phyloP scores from a whole-genome alignment of 1,284 basidiomycete species.

The Boletus calvinii region DNA sequence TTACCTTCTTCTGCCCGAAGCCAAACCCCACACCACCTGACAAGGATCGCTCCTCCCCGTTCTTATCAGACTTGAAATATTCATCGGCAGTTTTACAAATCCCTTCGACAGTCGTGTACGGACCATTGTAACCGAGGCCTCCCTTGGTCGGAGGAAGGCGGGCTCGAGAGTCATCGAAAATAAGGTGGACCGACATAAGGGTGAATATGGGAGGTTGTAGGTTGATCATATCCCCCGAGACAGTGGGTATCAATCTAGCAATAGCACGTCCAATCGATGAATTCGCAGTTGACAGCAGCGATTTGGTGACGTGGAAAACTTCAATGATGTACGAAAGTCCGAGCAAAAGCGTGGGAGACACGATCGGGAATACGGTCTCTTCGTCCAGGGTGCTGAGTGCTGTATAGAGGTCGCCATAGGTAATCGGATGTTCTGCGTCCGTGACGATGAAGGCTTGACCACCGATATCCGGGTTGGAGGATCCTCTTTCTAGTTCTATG shows the following conservation, averaged over 20 bases:
- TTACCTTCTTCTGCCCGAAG: conserved; percentile 13
- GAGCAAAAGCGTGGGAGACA: conserved; percentile 59
- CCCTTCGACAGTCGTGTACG: conserved; percentile 56
- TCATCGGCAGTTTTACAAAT: conserved; percentile 55
- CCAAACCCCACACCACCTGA: conserved; percentile 33
- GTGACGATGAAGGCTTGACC: conserved; percentile 65
- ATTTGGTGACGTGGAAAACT: conserved; percentile 47
- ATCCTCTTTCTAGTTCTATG: conserved; percentile 42
- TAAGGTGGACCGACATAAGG: conserved; percentile 60
- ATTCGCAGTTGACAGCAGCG: conserved; percentile 36
- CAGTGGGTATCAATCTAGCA: conserved; percentile 43
- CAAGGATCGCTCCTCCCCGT: conserved; percentile 34
- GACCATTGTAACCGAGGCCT: conserved; percentile 63
- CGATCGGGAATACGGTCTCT: conserved; percentile 48
- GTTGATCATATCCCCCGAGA: conserved; percentile 56
- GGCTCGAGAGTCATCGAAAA: conserved; percentile 71
- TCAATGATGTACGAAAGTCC: conserved; percentile 56
- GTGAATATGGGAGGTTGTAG: conserved; percentile 68
- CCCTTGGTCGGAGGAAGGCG: conserved; percentile 55
- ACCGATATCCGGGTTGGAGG: conserved; percentile 59
- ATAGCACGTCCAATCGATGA: conserved; percentile 35
- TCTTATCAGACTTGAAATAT: conserved; percentile 40
- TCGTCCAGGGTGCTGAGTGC: conserved; percentile 49
- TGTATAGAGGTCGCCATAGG: conserved; percentile 60
- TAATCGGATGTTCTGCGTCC: conserved; percentile 59